Base-by-base conservation (phyloP, 495 filamentous ascomycete species). In the Cairneyella variabilis region DNA sequence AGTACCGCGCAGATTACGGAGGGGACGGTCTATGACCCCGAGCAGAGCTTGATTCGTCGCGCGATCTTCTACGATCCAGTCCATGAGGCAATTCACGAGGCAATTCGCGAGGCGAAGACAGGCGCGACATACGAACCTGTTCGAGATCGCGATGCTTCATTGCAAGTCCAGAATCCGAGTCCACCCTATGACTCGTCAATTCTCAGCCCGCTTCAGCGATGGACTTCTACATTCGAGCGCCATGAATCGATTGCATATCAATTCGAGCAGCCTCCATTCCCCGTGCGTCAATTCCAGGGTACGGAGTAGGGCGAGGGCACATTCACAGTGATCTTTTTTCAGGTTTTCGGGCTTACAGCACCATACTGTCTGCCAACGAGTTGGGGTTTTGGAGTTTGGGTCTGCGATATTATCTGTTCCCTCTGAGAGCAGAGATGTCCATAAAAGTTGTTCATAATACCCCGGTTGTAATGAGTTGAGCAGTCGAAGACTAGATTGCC, bases 221-320 rank as follows among this genome's bases (percentile, higher is more conserved):
- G 54, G 54, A 16, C 11, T 7, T 10, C 10, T 17, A 47, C 47
- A 27, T 32, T 36, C 36, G 43, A 57, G 36, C 40, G 32, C 14
- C 54, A 57, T 30, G 54, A 57, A 40, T 52, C 48, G 34, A 38
- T 57, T 41, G 54, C 54, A 14, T 57, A 57, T 47, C 40, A 26
- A 8, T 34, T 52, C 30, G 40, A 51, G 41, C 54, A 57, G 48
- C 32, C 54, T 17, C 28, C 54, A 5, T 36, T 41, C 25, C 21
- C 52, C 23, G 20, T 17, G 17, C 37, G 6, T 8, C 37, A 40
- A 34, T 14, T 34, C 14, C 30, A 34, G 30, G 8, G 30, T 8
- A 8, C 14, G 30, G 30, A 34, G 30, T n/a, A n/a, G n/a, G n/a
- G n/a, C n/a, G n/a, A n/a, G n/a, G n/a, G n/a, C n/a, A n/a, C n/a